phyloP scores from a whole-genome alignment of 805 yeast species.

The Metschnikowia bowlesiae region DNA sequence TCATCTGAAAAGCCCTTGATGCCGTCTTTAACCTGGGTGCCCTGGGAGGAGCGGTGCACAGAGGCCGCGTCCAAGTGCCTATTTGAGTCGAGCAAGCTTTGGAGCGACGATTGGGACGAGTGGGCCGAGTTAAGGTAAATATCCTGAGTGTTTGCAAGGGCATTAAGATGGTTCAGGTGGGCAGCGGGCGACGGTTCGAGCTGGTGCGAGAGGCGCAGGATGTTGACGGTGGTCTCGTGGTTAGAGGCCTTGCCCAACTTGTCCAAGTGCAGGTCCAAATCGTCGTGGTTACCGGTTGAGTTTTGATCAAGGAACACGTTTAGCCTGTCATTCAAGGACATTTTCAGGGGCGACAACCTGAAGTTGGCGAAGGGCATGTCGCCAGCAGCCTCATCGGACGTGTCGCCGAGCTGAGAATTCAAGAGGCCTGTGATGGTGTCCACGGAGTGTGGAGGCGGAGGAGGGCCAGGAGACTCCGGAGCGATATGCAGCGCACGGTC shows the following conservation, averaged over 20 bases:
- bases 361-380: neutral
- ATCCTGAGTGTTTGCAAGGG: constrained; percentile 24
- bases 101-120: constrained; percentile 37
- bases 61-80: constrained; percentile 12
- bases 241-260: constrained; percentile 24
- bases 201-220: constrained; percentile 31
- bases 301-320: constrained; percentile 35
- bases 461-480: constrained; percentile 12
- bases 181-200: constrained; percentile 13
- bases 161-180: constrained; percentile 32
- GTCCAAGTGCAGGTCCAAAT: constrained; percentile 35
- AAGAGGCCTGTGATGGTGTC: constrained; percentile 17
- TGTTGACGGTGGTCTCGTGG: constrained; percentile 28
- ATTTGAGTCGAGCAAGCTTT: constrained; percentile 19
- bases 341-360: constrained; percentile 10
- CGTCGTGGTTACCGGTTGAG: constrained; percentile 17
- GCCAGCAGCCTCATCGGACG: neutral
- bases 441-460: constrained; percentile 18
- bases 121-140: constrained; percentile 22
- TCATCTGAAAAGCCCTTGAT: constrained; percentile 40
- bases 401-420: neutral
- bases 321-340: constrained; percentile 42
- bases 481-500: constrained; percentile 4
- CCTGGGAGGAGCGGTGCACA: constrained; percentile 15
- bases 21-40: constrained; percentile 38